Conservation (phyloP, 2,329 filamentous ascomycete species). For the Colletotrichum navitas region DNA sequence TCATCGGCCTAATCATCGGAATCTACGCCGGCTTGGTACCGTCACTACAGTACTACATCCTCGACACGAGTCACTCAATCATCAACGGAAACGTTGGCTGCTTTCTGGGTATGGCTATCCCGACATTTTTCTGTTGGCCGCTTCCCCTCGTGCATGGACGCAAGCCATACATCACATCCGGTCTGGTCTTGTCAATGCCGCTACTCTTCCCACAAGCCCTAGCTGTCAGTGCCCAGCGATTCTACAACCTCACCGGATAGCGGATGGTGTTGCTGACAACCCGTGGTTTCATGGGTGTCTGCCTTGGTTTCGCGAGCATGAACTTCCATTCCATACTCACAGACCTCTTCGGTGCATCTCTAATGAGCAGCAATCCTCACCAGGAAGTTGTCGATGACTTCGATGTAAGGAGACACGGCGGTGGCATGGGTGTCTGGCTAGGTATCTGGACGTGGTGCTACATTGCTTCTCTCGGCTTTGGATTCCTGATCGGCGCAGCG, state of each 20-base stretch:
- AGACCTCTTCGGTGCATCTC: conserved; percentile 81
- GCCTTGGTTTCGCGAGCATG: conserved; percentile 81
- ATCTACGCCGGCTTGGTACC: conserved; percentile 84
- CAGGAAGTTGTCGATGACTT: conserved; percentile 76
- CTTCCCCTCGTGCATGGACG: conserved; percentile 80
- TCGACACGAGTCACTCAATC: conserved; percentile 74
- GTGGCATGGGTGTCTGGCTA: conserved; percentile 84
- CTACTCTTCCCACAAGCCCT: conserved; percentile 82
- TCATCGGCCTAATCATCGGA: conserved; percentile 78
- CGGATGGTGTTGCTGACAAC: conserved; percentile 72
- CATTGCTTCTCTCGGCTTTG: conserved; percentile 77
- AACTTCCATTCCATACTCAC: conserved; percentile 79
- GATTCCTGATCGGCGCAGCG: conserved; percentile 78
- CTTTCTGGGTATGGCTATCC: conserved; percentile 77
- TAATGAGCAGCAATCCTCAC: conserved; percentile 79
- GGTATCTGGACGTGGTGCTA: conserved; percentile 84
- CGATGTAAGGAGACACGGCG: conserved; percentile 80
- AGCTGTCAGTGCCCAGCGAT: conserved; percentile 68
- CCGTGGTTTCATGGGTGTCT: conserved; percentile 74
- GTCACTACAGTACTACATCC: conserved; percentile 82
- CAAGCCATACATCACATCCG: conserved; percentile 80
- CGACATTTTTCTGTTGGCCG: conserved; percentile 80
- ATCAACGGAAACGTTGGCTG: conserved; percentile 81
- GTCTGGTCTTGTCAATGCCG: conserved; percentile 77
- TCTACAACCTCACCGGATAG: conserved; percentile 68